These are phyloP conservation scores for Fragilariopsis cylindrus DNA, from an alignment of 108 stramenopile species.

Conservation along the genomic window DNA sequence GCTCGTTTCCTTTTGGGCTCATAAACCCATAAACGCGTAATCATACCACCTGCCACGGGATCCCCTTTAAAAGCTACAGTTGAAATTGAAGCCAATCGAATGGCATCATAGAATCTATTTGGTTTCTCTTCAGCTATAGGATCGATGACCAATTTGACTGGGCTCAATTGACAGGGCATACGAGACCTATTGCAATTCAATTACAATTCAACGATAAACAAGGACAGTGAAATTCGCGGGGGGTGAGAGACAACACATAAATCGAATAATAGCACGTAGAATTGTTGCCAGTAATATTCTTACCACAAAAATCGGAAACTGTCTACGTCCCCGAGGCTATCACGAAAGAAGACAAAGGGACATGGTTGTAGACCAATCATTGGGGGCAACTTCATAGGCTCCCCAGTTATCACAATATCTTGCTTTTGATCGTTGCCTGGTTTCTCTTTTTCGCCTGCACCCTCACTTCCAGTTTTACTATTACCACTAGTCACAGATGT, in stretches of 20 bases:
- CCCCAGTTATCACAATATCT: constrained; percentile 53
- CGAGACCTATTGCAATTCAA: constrained; percentile 19
- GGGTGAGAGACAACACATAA: background rate
- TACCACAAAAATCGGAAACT: constrained; percentile 75
- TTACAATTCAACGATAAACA: background rate
- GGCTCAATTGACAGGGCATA: constrained; percentile 44
- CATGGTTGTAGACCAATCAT: constrained; percentile 72
- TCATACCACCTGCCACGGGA: constrained; percentile 35
- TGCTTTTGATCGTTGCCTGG: constrained; percentile 36
- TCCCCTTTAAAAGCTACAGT: constrained; percentile 37
- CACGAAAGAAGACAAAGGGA: constrained; percentile 74
- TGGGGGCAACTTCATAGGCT: constrained; percentile 54
- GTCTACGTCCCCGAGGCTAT: constrained; percentile 56
- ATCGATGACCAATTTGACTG: constrained; percentile 28
- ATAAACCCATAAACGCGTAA: constrained; percentile 51
- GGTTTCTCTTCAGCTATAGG: background rate
- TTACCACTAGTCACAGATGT: constrained; percentile 25
- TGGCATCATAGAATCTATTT: background rate
- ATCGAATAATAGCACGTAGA: background rate
- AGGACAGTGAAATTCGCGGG: background rate
- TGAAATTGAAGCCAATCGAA: constrained; percentile 37
- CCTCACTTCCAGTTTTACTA: constrained; percentile 15
- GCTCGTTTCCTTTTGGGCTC: constrained; percentile 37
- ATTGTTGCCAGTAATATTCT: background rate
- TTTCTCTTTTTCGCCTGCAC: constrained; percentile 25